A percentile compares a stretch with the other conserved stretches of the same genome.
phyloP scores from a whole-genome alignment of 2,329 filamentous ascomycete species.

The Pleochaeta shiraiana region DNA sequence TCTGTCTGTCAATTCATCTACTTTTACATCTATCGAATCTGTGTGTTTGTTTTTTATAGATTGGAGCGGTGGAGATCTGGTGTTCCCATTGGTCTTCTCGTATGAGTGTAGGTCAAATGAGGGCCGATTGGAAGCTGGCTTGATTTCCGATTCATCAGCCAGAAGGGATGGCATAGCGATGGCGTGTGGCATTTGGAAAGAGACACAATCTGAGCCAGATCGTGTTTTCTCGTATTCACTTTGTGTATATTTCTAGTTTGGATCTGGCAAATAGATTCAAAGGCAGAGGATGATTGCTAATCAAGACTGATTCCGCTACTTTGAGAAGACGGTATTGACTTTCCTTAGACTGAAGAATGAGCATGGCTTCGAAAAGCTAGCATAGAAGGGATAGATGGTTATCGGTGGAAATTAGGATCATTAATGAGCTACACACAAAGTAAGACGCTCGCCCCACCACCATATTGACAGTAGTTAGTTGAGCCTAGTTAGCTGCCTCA shows the following conservation, averaged over 20 bases:
- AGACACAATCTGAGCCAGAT: neutral
- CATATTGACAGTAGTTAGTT: too few relatives aligned
- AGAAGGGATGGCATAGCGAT: constrained; percentile 30
- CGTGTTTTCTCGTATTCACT: neutral
- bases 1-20: constrained; percentile 10
- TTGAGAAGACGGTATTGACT: neutral
- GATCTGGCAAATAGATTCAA: neutral
- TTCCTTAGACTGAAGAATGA: neutral
- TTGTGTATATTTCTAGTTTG: neutral
- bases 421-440: neutral
- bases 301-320: neutral
- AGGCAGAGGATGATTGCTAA: neutral
- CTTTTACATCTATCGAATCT: constrained; percentile 17
- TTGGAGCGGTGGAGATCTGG: constrained; percentile 12
- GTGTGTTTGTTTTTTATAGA: constrained; percentile 18
- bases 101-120: constrained; percentile 18
- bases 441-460: neutral
- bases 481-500: too few relatives aligned
- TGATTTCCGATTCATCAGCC: constrained; percentile 21
- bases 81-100: constrained; percentile 18
- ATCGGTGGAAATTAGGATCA: neutral
- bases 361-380: neutral
- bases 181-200: constrained; percentile 21
- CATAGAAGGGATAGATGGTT: neutral
- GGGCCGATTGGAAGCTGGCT: constrained; percentile 14